Evolutionary conservation across 257 asterid genomes (phyloP), one percentile per base, ranked within the genome.

Genomic region (Striga asiatica): DNA sequence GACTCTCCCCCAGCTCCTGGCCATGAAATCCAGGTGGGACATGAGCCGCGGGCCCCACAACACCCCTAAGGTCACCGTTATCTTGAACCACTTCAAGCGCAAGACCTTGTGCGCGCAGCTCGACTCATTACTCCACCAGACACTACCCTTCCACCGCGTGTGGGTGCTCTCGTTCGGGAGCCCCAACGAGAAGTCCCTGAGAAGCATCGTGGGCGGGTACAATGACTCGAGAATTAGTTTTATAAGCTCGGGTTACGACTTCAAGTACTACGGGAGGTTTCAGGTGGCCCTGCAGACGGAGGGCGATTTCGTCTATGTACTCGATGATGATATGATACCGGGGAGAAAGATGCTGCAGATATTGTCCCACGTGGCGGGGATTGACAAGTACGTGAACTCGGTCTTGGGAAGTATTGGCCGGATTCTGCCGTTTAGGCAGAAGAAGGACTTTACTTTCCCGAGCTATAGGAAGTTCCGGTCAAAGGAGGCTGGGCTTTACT

Each of bases 141-240:
- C 95, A 0, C 81, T 92, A 0, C 93, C 91, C 0, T 88, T 92
- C 50, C 94, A 92, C 32, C 93, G 79, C 20, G 82, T 79, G 53
- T 88, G 97, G 97, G 97, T 92, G 20, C 82, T 92, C 9, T 82
- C 95, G 1, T 92, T 92, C 13, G 95, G 95, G 18, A 92, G 99
- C 53, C 95, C 97, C 0, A 92, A 84, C 9, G 94, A 88, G 65
- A 45, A 43, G 0, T 66, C 84, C 0, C 34, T 92, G 7, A 72
- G 59, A 61, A 70, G 81, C 21, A 92, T 92, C 5, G 94, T 83
- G 0, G 78, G 75, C 0, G 79, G 87, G 42, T 88, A 92, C 39
- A 92, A 88, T 42, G 28, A 82, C 10, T 69, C 94, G 0, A 74
- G 80, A 45, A 92, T 92, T 24, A 88, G 98, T 39, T 81, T 92